Base-by-base conservation (phyloP, 75 land plant genomes). In the Cupressus sempervirens region DNA sequence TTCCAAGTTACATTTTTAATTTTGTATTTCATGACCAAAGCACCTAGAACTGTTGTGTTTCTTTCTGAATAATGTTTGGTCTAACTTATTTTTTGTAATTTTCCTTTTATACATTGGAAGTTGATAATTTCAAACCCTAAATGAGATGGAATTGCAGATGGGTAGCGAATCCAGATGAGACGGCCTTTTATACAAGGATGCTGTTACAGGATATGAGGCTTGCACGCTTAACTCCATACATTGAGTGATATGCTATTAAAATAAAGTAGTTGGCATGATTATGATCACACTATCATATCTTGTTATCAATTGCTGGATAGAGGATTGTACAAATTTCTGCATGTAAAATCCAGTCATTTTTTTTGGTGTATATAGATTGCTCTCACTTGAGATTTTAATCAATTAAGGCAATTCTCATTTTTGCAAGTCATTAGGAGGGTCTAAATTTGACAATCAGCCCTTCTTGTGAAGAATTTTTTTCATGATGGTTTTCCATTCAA, bases 91-190 rank as follows among this genome's bases (percentile, higher is more conserved):
- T 36, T 35, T 35, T 7, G 15, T 76, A 41, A 41, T 41, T 76
- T 76, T 76, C 46, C 23, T 18, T 76, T 76, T 4, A 41, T 76
- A 29, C 3, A 23, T 36, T 76, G 23, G 36, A 76, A 76, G 7
- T 4, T 41, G 45, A 48, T 76, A 18, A 76, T 23, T 40, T 41
- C 43, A 3, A 41, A 41, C 26, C 46, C 23, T 76, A 8, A 20
- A 38, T 76, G 46, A 20, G 38, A 38, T 23, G 15, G 18, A 20
- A 76, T 76, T 29, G 16, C 81, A 88, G 89, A 30, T 88, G 90
- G 90, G 91, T 90, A 32, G 88, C 90, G 16, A 90, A 90, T 50
- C 91, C 90, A 75, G 90, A 90, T 45, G 90, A 90, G 70, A 90
- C 91, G 41, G 86, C 87, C 35, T 90, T 90, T 56, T 90, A 84